Base-by-base conservation (phyloP, 176 grass and related monocot species). In the Aechmea fasciata region DNA sequence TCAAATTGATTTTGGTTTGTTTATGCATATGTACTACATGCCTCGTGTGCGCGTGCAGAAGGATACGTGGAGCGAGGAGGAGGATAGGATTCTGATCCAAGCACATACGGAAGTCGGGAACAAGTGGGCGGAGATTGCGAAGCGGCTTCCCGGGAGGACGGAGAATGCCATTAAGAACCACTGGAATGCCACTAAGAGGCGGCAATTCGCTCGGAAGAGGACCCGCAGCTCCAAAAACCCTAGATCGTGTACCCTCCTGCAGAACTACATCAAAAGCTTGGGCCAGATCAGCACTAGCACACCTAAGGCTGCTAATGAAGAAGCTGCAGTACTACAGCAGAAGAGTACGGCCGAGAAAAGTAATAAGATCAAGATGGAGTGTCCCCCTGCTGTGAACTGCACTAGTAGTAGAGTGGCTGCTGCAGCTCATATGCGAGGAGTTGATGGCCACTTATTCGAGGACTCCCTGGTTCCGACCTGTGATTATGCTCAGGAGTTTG, bases 111-210 rank as follows among this genome's bases (percentile, higher is more conserved):
- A 99, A 62, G 80, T 99, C 0, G 94, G 94, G 57, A 99, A 99
- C 87, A 93, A 78, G 80, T 99, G 94, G 94, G 87, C 87, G n/a
- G 89, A 99, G 84, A 99, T 99, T 55, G 82, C 94, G 2, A 99
- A 99, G 67, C 71, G 75, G 48, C 82, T 99, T 29, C 89, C 89
- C 1, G 94, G 94, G 13, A 83, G 94, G 63, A 99, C 94, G 11
- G 89, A 99, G 23, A 99, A 99, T 72, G 92, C 94, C 11, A 87
- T 99, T 50, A 99, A 99, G 61, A 99, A 99, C 17, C 94, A 93
- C 2, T 93, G 94, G 94, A 99, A 99, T 52, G 90, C 94, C 51
- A 99, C 94, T 2, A 99, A 93, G 63, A 73, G 94, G 13, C 77
- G 87, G 70, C 89, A 90, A 17, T 87, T 99, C 49, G 79, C 84